A percentile compares a stretch with the other conserved stretches of the same genome.
Conservation (phyloP, 1,284 basidiomycete genomes). For the Austropuccinia psidii region DNA sequence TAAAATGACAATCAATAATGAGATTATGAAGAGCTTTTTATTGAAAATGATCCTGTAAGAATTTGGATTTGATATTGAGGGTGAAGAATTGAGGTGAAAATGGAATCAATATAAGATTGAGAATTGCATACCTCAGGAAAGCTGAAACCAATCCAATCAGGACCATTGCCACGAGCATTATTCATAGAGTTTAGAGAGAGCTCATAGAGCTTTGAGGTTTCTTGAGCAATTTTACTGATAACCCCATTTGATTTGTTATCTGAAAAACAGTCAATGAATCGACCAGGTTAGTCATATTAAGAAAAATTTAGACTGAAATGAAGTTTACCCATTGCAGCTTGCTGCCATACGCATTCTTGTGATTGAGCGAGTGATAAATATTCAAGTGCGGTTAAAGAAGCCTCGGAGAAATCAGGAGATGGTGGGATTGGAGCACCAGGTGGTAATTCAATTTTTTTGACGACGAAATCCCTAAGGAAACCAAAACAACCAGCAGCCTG, state of each 20-base stretch:
- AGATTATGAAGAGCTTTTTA: background rate
- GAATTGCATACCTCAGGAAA: conserved; percentile 8
- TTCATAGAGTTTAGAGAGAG: background rate
- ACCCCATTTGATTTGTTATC: conserved; percentile 18
- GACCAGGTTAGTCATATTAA: background rate
- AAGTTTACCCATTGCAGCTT: conserved; percentile 64
- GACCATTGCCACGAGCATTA: background rate
- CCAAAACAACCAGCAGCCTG: conserved; percentile 30
- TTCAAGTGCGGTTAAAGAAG: conserved; percentile 57
- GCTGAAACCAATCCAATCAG: conserved; percentile 24
- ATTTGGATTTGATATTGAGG: background rate
- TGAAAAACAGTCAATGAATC: conserved; percentile 5
- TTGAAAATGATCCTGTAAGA: background rate
- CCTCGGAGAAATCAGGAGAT: conserved; percentile 56
- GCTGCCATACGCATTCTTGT: conserved; percentile 95
- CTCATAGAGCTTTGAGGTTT: conserved; percentile 7
- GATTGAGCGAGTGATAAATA: conserved; percentile 84
- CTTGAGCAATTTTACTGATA: conserved; percentile 26
- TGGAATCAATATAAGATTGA: background rate
- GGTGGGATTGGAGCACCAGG: conserved; percentile 11
- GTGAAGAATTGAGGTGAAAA: background rate
- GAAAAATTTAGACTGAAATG: background rate
- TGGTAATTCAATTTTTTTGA: background rate
- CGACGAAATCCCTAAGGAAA: background rate
- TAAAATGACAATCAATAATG: background rate